A percentile compares a stretch with the other conserved stretches of the same genome.
Evolutionary conservation across 805 yeast genomes (phyloP).

Genomic region (Yamadazyma akitaensis): DNA sequence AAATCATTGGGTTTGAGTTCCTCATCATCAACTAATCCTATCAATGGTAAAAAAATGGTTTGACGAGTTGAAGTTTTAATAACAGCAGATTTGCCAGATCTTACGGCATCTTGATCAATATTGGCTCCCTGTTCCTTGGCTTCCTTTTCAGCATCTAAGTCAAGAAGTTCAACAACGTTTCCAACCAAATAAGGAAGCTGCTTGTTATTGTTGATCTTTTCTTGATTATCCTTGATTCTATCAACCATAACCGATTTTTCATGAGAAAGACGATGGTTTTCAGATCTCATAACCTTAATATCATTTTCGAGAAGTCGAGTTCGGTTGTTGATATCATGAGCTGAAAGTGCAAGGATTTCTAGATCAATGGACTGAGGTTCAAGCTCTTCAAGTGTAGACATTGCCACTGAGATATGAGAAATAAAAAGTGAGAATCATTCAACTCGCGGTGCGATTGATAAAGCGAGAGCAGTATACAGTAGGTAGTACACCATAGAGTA

Average conservation of each 20-base stretch:
- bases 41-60: constrained; percentile 92
- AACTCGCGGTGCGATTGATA: background rate
- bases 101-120: constrained; percentile 85
- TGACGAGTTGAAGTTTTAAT: constrained; percentile 97
- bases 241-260: constrained; percentile 92
- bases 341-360: constrained; percentile 74
- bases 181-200: constrained; percentile 96
- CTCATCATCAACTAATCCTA: constrained; percentile 91
- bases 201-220: constrained; percentile 90
- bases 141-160: constrained; percentile 78
- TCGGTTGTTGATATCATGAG: constrained; percentile 81
- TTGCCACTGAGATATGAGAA: constrained; percentile 19
- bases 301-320: constrained; percentile 89
- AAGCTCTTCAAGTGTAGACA: constrained; percentile 85
- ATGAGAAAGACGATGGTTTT: constrained; percentile 83
- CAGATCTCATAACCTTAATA: constrained; percentile 91
- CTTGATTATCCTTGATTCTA: constrained; percentile 92
- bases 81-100: constrained; percentile 96
- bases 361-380: constrained; percentile 58
- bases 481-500: too few relatives aligned
- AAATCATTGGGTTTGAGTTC: constrained; percentile 95
- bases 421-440: background rate
- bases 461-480: too few relatives aligned
- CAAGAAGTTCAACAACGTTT: constrained; percentile 90
- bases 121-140: constrained; percentile 92